Conservation (phyloP, 805 yeast species). For the Metschnikowia orientalis region DNA sequence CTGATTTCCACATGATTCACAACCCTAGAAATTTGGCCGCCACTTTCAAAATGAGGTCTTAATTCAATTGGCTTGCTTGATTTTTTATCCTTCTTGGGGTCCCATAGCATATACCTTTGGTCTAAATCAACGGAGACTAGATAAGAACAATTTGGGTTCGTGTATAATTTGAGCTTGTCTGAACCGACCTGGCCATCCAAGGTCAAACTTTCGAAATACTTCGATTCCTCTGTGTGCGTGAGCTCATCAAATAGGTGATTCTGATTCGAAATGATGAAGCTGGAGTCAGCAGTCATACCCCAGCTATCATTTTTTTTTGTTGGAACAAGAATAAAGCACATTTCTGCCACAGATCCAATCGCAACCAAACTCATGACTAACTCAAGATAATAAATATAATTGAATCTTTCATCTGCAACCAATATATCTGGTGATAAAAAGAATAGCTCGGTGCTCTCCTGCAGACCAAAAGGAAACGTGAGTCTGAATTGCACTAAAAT, state of each 20-base stretch:
- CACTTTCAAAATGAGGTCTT: conserved; percentile 24
- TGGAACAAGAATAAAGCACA: neutral
- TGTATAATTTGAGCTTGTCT: conserved; percentile 58
- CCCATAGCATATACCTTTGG: conserved; percentile 69
- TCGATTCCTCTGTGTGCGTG: conserved; percentile 15
- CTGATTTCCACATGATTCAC: conserved; percentile 54
- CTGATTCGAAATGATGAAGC: conserved; percentile 1
- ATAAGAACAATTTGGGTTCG: conserved; percentile 58
- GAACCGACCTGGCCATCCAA: conserved; percentile 47
- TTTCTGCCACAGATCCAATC: conserved; percentile 1
- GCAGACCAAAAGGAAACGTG: too few species aligned
- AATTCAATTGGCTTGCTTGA: neutral
- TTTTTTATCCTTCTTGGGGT: conserved; percentile 36
- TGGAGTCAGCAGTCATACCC: too few species aligned
- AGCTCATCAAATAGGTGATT: conserved; percentile 32
- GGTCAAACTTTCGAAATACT: conserved; percentile 29
- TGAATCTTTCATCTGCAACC: neutral
- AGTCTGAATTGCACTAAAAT: too few species aligned
- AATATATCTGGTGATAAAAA: too few species aligned
- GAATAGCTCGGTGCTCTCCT: too few species aligned
- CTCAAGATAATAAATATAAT: conserved; percentile 52
- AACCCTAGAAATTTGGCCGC: neutral
- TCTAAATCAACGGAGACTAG: conserved; percentile 71
- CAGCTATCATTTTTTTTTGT: neutral
- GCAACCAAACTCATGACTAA: conserved; percentile 41